Evolutionary conservation across 768 basidiomycete genomes (phyloP), one percentile per base, ranked within the genome.

Genomic region (Paxillus rubicundulus): DNA sequence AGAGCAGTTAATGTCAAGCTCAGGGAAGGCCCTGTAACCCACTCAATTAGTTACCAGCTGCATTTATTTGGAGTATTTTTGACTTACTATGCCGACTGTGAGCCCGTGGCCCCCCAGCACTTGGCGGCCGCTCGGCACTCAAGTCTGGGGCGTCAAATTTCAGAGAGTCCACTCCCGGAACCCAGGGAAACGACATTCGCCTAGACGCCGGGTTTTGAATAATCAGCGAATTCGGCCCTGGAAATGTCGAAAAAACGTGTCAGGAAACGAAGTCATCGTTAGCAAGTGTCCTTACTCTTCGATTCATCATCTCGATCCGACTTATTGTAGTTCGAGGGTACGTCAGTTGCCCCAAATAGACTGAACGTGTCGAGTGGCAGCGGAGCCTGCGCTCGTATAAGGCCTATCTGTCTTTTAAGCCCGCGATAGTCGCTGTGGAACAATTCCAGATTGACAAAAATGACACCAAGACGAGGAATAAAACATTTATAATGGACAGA

Each of bases 361-460:
- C 41, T 58, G 41, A 49, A 52, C 10, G 48, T 33, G 17, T 61
- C 53, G 9, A 63, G 34, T 49, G 71, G 69, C 0, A 66, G 68
- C 7, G 53, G 13, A 13, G 28, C 17, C 16, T 47, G 47, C 50
- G 69, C 71, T 32, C 77, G 77, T 49, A 89, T 81, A 2, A 76
- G 76, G 13, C 73, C 72, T 20, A 91, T 84, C 13, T 76, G 74
- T 56, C 81, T 85, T 68, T 90, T 90, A 14, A 92, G 78, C 9
- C 77, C 80, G 2, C 78, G 78, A 61, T 91, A 92, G 64, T 91
- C 82, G 63, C 89, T 91, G 57, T 51, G 44, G 17, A 39, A 45
- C 16, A 47, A 36, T 40, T 14, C n/a, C 20, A 20, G 34, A 41
- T 20, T 17, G 18, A 48, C 21, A 28, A 18, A 3, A 24, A 24